Base-by-base conservation (phyloP, 345 rosid genomes). In the Atalantia buxifolia region DNA sequence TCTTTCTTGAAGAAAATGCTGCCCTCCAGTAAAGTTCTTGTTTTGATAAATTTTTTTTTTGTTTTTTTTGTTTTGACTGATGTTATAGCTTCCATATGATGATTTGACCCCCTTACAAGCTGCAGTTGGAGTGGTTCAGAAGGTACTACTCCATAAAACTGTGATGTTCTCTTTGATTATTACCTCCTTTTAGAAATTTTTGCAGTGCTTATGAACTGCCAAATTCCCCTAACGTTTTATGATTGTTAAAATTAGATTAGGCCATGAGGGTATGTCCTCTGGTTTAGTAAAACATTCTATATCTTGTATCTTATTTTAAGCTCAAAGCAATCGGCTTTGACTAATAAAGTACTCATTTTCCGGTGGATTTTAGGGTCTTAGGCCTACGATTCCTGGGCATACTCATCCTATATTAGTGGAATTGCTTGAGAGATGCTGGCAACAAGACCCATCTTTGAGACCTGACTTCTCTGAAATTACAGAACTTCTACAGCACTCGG, bases 351-450 rank as follows among this genome's bases (percentile, higher is more conserved):
- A 30, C 64, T 70, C 22, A 1, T 78, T 31, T 35, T 64, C 2
- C n/a, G 61, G 27, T 68, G 81, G 66, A 67, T 82, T 74, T 76
- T 86, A 91, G 95, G 93, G 89, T 78, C 82, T 87, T 66, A 83
- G 95, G 83, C 95, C 95, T 53, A 63, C 78, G 5, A 88, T 91
- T 79, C 92, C 92, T 1, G 71, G 64, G 50, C 62, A 83, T 42
- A 86, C 91, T 66, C 90, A 86, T 85, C 89, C 85, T 3, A 76
- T 83, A 57, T 42, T 91, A 56, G 86, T 66, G 67, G 89, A 84
- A 74, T 78, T 91, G 81, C 87, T 91, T 45, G 82, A 85, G 77
- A 84, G 84, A 80, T 89, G 95, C 86, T 91, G 95, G 95, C 86
- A 88, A 75, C 87, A 66, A 24, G 89, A 87, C 25, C 88, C 95